phyloP scores from a whole-genome alignment of 495 filamentous ascomycete genomes.

The Penicillium cosmopolitanum region DNA sequence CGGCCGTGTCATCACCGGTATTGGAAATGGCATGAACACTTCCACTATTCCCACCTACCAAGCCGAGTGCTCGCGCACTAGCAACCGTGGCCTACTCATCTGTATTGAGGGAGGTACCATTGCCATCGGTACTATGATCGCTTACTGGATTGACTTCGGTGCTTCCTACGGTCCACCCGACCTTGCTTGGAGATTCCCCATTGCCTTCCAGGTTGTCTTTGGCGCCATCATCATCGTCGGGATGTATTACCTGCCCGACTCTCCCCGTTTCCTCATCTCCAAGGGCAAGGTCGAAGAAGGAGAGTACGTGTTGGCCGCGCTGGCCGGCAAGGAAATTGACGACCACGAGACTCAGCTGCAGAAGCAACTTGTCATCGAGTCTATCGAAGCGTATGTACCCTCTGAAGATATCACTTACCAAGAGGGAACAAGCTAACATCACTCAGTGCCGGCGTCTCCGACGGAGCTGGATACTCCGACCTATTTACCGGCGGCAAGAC shows the following conservation, averaged over 20 bases:
- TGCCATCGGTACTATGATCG: slow-evolving; percentile 74
- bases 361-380: slow-evolving; percentile 72
- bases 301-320: slow-evolving; percentile 68
- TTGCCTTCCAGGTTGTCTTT: slow-evolving; percentile 80
- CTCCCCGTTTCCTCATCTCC: slow-evolving; percentile 74
- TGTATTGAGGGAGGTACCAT: slow-evolving; percentile 83
- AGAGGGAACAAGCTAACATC: slow-evolving; percentile 9
- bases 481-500: slow-evolving; percentile 47
- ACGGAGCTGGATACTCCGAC: slow-evolving; percentile 40
- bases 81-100: slow-evolving; percentile 79
- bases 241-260: slow-evolving; percentile 74
- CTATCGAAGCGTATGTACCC: slow-evolving; percentile 68
- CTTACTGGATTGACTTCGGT: slow-evolving; percentile 87
- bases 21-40: slow-evolving; percentile 80
- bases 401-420: slow-evolving; percentile 8
- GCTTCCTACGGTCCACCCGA: slow-evolving; percentile 67
- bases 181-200: slow-evolving; percentile 79
- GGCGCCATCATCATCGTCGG: slow-evolving; percentile 65
- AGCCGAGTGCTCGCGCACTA: slow-evolving; percentile 73
- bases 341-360: slow-evolving; percentile 60
- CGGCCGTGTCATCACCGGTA: slow-evolving; percentile 72
- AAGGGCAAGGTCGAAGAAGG: slow-evolving; percentile 71
- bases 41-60: slow-evolving; percentile 82
- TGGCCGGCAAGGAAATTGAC: slow-evolving; percentile 62
- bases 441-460: slow-evolving; percentile 38